Evolutionary conservation across 2,329 filamentous ascomycete species (phyloP), one percentile per base, ranked within the genome.

Genomic region (Alternaria sp.): DNA sequence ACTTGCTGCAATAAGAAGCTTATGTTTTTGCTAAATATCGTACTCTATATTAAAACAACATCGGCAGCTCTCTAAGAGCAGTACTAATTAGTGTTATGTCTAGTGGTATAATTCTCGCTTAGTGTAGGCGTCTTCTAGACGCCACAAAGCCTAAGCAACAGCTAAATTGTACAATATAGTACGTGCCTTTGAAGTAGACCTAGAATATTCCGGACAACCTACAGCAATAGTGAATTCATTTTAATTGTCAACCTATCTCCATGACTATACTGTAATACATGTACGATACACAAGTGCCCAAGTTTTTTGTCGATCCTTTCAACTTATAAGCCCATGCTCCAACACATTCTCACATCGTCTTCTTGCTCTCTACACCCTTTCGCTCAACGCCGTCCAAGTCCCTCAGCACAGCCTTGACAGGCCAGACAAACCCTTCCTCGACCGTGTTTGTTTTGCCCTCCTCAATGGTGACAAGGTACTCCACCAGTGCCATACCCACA

Each of bases 21-120:
- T 20, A 20, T 24, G 22, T 4, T 7, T 24, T 12, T 12, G n/a
- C n/a, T n/a, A 8, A 32, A 32, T 7, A 26, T 26, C 24, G 24
- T 26, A 26, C 24, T 7, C 7, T 5, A 26, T 44, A 59, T 59
- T 44, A 55, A 55, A 55, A 55, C 22, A 52, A 28, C 16, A 12
- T 52, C 14, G 22, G 14, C 24, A 49, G 46, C 32, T 46, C 12
- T 28, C 9, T 26, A 32, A 30, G 24, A 20, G 43, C 26, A 20
- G n/a, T 9, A 11, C 20, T 1, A n/a, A 2, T 7, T 3, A 47
- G 57, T 68, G 61, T 66, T 69, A 63, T 87, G 84, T 56, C 85
- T 87, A 87, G 86, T 84, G 85, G 85, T 87, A 88, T 88, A 85
- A 87, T 88, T 87, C 85, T 87, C 85, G 86, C 86, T 87, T 88